phyloP scores from a whole-genome alignment of 257 asterid species.

The Solanum dulcamara region DNA sequence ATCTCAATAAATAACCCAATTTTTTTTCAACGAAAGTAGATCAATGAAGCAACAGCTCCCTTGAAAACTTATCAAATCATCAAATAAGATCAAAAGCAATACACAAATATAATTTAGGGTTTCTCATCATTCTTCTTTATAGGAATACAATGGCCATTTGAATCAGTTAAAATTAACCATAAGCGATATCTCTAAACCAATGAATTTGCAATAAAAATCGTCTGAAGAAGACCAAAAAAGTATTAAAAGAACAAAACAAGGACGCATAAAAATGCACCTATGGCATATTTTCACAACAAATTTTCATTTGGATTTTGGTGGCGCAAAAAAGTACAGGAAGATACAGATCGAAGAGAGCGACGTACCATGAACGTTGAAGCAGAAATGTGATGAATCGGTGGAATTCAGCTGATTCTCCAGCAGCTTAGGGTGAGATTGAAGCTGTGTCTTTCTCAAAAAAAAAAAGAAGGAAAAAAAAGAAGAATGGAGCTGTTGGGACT shows the following conservation, averaged over 20 bases:
- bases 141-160: background rate
- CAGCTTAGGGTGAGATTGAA: background rate
- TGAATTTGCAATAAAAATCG: background rate
- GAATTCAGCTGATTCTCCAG: background rate
- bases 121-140: background rate
- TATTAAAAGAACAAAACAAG: background rate
- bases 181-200: background rate
- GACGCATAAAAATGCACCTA: background rate
- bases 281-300: background rate
- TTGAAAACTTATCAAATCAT: background rate
- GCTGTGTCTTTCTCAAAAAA: background rate
- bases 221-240: background rate
- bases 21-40: background rate
- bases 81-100: background rate
- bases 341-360: background rate
- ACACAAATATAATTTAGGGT: background rate
- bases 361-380: background rate
- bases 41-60: background rate
- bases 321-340: background rate
- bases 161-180: background rate
- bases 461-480: background rate
- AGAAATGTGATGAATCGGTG: background rate
- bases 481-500: background rate
- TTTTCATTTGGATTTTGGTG: background rate
- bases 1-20: background rate